Conservation (phyloP, 768 basidiomycete genomes). For the Strobilomyces dryophilus region DNA sequence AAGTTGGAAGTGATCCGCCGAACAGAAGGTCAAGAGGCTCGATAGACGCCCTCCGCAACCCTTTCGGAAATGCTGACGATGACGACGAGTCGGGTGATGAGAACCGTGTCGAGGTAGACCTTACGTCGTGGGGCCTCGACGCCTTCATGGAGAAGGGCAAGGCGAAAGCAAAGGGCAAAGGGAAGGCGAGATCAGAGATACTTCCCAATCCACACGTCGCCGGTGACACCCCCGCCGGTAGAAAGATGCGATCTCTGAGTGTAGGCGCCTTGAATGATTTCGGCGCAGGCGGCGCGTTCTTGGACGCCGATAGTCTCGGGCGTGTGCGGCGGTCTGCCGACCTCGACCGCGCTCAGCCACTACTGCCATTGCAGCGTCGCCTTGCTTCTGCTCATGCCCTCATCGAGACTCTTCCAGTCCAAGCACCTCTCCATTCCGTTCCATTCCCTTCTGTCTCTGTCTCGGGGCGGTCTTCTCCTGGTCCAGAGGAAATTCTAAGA, state of each 20-base stretch:
- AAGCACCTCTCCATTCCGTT: slow-evolving; percentile 44
- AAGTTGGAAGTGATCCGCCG: slow-evolving; percentile 49
- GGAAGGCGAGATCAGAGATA: slow-evolving; percentile 33
- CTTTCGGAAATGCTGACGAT: slow-evolving; percentile 63
- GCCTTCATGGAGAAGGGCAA: slow-evolving; percentile 72
- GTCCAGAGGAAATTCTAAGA: slow-evolving; percentile 36
- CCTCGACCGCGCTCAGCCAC: slow-evolving; percentile 41
- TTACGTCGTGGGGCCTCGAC: slow-evolving; percentile 82
- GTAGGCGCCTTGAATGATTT: slow-evolving; percentile 57
- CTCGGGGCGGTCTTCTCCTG: slow-evolving; percentile 44
- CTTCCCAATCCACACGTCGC: slow-evolving; percentile 47
- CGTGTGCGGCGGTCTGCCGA: slow-evolving; percentile 62
- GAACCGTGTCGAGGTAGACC: slow-evolving; percentile 64
- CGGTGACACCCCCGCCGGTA: slow-evolving; percentile 36
- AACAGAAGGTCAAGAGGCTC: slow-evolving; percentile 53
- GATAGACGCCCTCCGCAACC: slow-evolving; percentile 64
- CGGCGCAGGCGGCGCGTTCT: slow-evolving; percentile 43
- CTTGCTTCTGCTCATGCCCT: slow-evolving; percentile 48
- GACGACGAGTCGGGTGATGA: slow-evolving; percentile 49
- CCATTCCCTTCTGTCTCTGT: slow-evolving; percentile 62
- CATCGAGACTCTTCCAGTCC: slow-evolving; percentile 39
- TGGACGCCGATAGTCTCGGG: slow-evolving; percentile 37
- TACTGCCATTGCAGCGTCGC: slow-evolving; percentile 42
- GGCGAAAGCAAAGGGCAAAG: slow-evolving; percentile 37
- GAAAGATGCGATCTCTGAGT: slow-evolving; percentile 60